A percentile compares a stretch with the other conserved stretches of the same genome.
Conservation (phyloP, 116 monocot genomes). For the Papilionanthe hybrid region DNA sequence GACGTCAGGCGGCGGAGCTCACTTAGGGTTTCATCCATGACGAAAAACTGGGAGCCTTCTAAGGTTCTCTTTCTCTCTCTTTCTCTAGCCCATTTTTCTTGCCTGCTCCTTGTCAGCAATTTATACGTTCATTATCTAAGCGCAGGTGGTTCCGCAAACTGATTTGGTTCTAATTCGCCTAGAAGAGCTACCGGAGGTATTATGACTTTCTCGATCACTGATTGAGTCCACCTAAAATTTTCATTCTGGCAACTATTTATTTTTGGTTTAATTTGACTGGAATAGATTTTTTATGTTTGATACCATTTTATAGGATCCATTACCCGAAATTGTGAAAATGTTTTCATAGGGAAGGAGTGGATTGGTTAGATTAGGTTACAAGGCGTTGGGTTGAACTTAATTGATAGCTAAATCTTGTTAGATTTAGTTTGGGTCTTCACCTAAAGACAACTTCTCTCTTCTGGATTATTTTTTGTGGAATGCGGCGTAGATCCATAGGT, state of each 20-base stretch:
- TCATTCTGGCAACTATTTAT: neutral
- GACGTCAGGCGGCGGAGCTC: conserved; percentile 14
- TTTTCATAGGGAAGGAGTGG: neutral
- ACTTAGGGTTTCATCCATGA: conserved; percentile 26
- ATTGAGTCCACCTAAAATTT: neutral
- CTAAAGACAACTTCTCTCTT: no score
- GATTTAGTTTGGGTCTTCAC: neutral
- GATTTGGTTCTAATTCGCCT: conserved; percentile 92
- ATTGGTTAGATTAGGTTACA: neutral
- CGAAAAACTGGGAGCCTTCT: conserved; percentile 51
- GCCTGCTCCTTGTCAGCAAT: neutral
- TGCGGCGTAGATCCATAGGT: no score
- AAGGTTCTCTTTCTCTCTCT: conserved; percentile 15
- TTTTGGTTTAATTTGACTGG: neutral
- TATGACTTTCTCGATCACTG: neutral
- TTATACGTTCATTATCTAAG: neutral
- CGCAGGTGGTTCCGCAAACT: conserved; percentile 80
- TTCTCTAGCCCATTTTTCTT: neutral
- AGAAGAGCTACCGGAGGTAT: conserved; percentile 86
- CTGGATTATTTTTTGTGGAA: no score
- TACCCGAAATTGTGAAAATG: neutral
- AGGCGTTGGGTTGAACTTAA: neutral
- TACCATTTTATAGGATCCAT: neutral
- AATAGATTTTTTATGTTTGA: neutral
- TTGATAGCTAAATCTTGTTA: neutral